Conservation (phyloP, 225 moss, liverwort and hornwort species). For the Asterella californica region DNA sequence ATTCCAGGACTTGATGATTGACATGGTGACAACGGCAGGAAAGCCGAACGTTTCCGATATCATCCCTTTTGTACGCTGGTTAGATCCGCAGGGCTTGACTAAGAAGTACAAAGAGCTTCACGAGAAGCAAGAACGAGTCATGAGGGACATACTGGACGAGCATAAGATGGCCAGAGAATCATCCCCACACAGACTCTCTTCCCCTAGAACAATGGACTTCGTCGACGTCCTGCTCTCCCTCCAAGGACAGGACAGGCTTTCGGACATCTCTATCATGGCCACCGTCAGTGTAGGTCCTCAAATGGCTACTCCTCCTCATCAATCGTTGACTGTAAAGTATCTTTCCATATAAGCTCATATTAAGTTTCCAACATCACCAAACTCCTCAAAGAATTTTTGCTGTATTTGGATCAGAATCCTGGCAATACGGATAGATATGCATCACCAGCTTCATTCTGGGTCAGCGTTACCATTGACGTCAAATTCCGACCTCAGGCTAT, state of each 20-base stretch:
- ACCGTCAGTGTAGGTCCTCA: conserved; percentile 6
- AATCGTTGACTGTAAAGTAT: no score
- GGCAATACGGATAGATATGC: no score
- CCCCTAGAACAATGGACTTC: conserved; percentile 19
- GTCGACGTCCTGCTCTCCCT: conserved; percentile 33
- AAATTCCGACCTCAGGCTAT: no score
- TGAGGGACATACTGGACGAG: conserved; percentile 14
- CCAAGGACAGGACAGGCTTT: conserved; percentile 29
- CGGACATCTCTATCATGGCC: not conserved
- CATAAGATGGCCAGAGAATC: not conserved
- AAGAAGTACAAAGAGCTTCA: conserved; percentile 10
- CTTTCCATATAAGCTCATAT: no score
- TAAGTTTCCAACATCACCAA: no score
- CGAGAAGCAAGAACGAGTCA: conserved; percentile 8
- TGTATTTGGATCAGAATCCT: no score
- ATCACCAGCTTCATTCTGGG: no score
- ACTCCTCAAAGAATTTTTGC: no score
- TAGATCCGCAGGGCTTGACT: conserved; percentile 61
- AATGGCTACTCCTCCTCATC: no score
- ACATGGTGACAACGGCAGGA: conserved; percentile 38
- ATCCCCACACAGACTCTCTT: not conserved
- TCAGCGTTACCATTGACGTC: no score
- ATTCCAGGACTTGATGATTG: conserved; percentile 13
- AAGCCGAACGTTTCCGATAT: conserved; percentile 64
- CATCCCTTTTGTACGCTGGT: conserved; percentile 56